A percentile compares a stretch with the other conserved stretches of the same genome.
Evolutionary conservation across 2,329 filamentous ascomycete genomes (phyloP).

Genomic region (Fusarium graminum): DNA sequence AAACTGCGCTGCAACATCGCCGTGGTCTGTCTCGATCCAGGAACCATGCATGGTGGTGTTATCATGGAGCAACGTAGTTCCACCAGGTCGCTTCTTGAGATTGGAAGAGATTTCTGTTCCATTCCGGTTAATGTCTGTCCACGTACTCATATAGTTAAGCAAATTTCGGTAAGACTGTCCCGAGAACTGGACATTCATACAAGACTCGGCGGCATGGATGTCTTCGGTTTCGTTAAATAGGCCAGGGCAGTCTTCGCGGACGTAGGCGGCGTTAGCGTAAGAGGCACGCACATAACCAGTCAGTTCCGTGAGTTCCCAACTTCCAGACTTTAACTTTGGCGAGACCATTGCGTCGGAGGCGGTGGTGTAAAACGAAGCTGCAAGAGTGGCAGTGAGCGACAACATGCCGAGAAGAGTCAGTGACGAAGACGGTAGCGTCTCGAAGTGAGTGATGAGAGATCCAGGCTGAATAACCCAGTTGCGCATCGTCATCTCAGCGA

Average conservation of each 20-base stretch:
- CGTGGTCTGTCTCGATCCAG: conserved; percentile 73
- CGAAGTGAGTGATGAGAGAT: conserved; percentile 76
- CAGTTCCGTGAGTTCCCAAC: conserved; percentile 63
- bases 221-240: conserved; percentile 66
- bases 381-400: conserved; percentile 73
- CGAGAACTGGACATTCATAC: conserved; percentile 76
- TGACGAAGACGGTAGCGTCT: conserved; percentile 73
- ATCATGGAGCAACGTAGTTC: conserved; percentile 74
- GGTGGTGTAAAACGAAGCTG: conserved; percentile 80
- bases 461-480: conserved; percentile 79
- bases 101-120: conserved; percentile 58
- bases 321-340: conserved; percentile 74
- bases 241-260: conserved; percentile 69
- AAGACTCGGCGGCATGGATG: conserved; percentile 63
- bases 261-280: conserved; percentile 73
- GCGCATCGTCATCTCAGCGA: conserved; percentile 83
- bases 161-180: conserved; percentile 80
- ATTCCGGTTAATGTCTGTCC: conserved; percentile 62
- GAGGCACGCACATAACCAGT: conserved; percentile 69
- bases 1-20: conserved; percentile 66
- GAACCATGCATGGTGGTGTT: conserved; percentile 78
- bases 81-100: conserved; percentile 66
- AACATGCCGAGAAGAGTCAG: conserved; percentile 73
- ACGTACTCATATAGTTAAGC: conserved; percentile 69
- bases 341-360: conserved; percentile 81